These are phyloP conservation scores for Parietaria judaica DNA, from an alignment of 306 rosid species.

Conservation along the genomic window DNA sequence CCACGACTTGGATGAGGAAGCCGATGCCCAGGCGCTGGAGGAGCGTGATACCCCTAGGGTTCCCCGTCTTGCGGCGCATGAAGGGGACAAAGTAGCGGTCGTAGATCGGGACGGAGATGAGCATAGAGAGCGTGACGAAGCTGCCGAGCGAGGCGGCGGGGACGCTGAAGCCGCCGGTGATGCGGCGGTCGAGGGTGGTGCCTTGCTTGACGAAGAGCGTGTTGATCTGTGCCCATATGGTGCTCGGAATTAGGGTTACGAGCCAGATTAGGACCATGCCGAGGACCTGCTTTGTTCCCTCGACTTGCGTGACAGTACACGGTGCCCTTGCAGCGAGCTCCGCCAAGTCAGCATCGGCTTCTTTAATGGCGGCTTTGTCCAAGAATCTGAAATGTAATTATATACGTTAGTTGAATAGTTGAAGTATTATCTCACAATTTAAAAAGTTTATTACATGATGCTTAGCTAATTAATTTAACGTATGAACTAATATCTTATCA, in stretches of 20 bases:
- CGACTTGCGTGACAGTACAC: constrained; percentile 65
- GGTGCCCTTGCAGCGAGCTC: constrained; percentile 18
- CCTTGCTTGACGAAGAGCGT: constrained; percentile 68
- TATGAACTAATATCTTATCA: too few relatives aligned
- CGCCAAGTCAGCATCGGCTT: not conserved
- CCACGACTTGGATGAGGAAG: constrained; percentile 39
- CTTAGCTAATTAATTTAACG: too few relatives aligned
- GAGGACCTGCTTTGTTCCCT: constrained; percentile 46
- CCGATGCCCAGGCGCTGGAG: constrained; percentile 50
- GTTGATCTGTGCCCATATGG: constrained; percentile 62
- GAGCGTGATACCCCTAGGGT: constrained; percentile 47
- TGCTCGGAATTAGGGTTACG: constrained; percentile 61
- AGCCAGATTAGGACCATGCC: constrained; percentile 63
- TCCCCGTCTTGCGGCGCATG: constrained; percentile 37
- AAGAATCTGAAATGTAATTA: constrained; percentile 36
- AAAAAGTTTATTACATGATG: not conserved
- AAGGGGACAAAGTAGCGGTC: constrained; percentile 52
- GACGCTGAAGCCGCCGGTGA: constrained; percentile 20
- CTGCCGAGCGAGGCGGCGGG: constrained; percentile 57
- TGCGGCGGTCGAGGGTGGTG: constrained; percentile 40
- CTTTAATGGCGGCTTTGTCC: constrained; percentile 66
- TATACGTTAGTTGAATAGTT: not conserved
- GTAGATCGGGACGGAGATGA: constrained; percentile 42
- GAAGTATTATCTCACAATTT: not conserved
- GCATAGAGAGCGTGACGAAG: constrained; percentile 53